A percentile compares a stretch with the other conserved stretches of the same genome.
These are phyloP conservation scores for Cryphonectria parasitica DNA, from an alignment of 2,329 filamentous ascomycete species.

Conservation along the genomic window DNA sequence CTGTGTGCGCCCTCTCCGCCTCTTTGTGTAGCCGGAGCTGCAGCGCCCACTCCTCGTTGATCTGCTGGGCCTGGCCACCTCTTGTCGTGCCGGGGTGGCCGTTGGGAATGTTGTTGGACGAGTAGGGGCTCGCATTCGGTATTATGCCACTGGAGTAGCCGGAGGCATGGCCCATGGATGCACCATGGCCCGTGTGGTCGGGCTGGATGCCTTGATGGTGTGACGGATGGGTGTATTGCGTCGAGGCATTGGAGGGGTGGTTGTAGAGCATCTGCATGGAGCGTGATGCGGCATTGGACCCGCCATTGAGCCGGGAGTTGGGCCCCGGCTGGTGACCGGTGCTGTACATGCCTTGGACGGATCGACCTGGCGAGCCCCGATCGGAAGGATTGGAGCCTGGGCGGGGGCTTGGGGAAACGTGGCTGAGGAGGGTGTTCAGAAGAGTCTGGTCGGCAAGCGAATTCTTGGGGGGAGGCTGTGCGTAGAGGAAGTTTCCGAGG, in stretches of 20 bases:
- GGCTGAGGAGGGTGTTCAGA: constrained; percentile 40
- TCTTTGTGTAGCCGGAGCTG: constrained; percentile 82
- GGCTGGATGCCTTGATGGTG: constrained; percentile 64
- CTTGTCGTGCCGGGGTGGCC: constrained; percentile 56
- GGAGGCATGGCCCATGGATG: constrained; percentile 64
- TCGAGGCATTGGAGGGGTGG: constrained; percentile 65
- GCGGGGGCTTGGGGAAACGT: constrained; percentile 38
- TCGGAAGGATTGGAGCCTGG: constrained; percentile 37
- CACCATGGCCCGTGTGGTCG: constrained; percentile 58
- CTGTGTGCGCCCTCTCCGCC: constrained; percentile 71
- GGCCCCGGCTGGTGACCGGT: constrained; percentile 74
- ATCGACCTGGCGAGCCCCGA: constrained; percentile 38
- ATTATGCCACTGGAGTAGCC: constrained; percentile 67
- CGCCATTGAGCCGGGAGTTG: constrained; percentile 76
- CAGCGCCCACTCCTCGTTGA: constrained; percentile 80
- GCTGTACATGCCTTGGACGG: constrained; percentile 68
- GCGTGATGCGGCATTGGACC: constrained; percentile 55
- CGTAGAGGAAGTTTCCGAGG: constrained; percentile 62
- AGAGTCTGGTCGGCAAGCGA: constrained; percentile 41
- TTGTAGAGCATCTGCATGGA: constrained; percentile 67
- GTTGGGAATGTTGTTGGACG: constrained; percentile 58
- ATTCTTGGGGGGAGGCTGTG: constrained; percentile 54
- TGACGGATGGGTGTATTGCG: constrained; percentile 67
- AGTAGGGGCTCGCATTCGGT: constrained; percentile 66
- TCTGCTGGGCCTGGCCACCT: constrained; percentile 54